Conservation (phyloP, 129 eudicot species). For the Artemisia argyi region DNA sequence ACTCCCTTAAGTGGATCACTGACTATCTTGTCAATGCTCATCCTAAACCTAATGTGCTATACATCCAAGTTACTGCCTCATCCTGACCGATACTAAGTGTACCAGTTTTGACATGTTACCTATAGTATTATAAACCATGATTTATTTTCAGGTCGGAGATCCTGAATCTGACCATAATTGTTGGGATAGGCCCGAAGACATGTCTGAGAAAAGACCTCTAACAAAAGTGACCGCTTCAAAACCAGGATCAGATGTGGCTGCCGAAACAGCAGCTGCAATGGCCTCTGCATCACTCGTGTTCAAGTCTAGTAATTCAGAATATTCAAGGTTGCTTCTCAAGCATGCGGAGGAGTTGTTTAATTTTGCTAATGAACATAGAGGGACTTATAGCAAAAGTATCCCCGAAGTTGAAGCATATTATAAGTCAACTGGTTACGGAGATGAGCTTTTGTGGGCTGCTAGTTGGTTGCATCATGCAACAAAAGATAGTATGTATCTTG, state of each 20-base stretch:
- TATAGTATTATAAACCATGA: neutral
- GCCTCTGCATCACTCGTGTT: slow-evolving; percentile 83
- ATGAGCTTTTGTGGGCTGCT: slow-evolving; percentile 95
- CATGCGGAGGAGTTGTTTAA: slow-evolving; percentile 62
- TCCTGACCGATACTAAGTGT: no score
- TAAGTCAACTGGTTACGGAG: slow-evolving; percentile 77
- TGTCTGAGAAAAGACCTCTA: slow-evolving; percentile 67
- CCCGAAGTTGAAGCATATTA: slow-evolving; percentile 64
- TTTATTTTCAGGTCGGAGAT: slow-evolving; percentile 63
- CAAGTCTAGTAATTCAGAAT: slow-evolving; percentile 42
- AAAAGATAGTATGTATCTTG: slow-evolving; percentile 46
- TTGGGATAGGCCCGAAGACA: slow-evolving; percentile 81
- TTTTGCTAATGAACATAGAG: slow-evolving; percentile 70
- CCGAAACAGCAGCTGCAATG: slow-evolving; percentile 87
- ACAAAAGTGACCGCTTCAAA: slow-evolving; percentile 48
- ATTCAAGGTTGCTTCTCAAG: slow-evolving; percentile 57
- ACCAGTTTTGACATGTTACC: no score
- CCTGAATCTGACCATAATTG: slow-evolving; percentile 69
- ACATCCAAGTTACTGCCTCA: slow-evolving; percentile 58
- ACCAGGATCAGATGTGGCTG: slow-evolving; percentile 83
- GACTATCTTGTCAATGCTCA: slow-evolving; percentile 85
- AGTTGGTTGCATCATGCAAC: slow-evolving; percentile 89
- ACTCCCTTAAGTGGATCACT: slow-evolving; percentile 89
- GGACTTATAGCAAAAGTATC: slow-evolving; percentile 53
- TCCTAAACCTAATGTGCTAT: slow-evolving; percentile 72